These are phyloP conservation scores for Arthrobotrys iridis DNA, from an alignment of 2,329 filamentous ascomycete species.

Conservation along the genomic window DNA sequence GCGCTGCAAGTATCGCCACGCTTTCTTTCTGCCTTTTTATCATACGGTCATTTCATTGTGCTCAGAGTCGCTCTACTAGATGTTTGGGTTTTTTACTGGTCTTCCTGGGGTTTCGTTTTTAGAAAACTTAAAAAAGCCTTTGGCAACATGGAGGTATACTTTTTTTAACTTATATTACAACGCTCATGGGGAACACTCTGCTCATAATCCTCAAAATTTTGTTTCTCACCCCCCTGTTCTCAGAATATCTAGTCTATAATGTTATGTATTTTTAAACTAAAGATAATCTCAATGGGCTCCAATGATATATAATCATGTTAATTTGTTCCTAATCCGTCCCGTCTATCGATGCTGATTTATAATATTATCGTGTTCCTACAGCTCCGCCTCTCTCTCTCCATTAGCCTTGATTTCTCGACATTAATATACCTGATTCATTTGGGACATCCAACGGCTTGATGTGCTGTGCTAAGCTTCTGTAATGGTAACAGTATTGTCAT, in stretches of 20 bases:
- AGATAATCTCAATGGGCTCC: constrained; percentile 6
- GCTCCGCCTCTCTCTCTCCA: no score
- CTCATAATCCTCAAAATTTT: not conserved
- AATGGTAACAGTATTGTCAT: no score
- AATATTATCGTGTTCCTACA: no score
- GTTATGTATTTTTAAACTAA: constrained; percentile 4
- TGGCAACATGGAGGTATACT: constrained; percentile 16
- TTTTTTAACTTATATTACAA: constrained; percentile 3
- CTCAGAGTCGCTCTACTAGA: constrained; percentile 1
- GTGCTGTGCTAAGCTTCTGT: no score
- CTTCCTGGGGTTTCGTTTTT: constrained; percentile 3
- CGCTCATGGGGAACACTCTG: constrained; percentile 2
- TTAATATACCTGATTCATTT: no score
- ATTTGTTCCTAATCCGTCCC: no score
- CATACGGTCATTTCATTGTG: constrained; percentile 1
- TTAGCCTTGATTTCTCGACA: no score
- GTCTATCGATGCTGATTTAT: no score
- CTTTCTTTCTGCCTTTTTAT: not conserved
- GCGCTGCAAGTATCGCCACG: not conserved
- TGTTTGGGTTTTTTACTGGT: not conserved
- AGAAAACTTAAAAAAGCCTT: constrained; percentile 5
- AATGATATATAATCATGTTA: not conserved
- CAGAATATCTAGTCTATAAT: not conserved
- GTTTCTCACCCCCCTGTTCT: not conserved
- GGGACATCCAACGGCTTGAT: no score